These are phyloP conservation scores for Euclidium syriacum DNA, from an alignment of 345 rosid genomes.

Conservation along the genomic window DNA sequence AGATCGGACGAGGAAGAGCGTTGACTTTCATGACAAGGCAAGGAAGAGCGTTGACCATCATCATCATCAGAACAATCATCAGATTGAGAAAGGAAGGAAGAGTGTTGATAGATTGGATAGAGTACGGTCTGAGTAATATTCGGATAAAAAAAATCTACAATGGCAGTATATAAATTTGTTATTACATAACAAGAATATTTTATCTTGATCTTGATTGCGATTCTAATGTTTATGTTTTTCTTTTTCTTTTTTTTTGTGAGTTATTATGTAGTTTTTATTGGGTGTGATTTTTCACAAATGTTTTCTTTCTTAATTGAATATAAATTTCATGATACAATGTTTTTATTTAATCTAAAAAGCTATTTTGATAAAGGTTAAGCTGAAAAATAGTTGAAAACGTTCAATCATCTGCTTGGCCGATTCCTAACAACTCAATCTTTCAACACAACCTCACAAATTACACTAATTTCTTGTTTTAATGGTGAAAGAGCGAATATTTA, in stretches of 20 bases:
- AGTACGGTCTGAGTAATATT: constrained; percentile 52
- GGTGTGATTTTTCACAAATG: constrained; percentile 3
- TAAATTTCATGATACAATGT: too few species aligned
- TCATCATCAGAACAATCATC: constrained; percentile 29
- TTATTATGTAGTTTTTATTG: constrained; percentile 16
- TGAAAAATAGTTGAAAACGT: too few species aligned
- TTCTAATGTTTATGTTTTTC: constrained; percentile 13
- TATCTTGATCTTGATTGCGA: constrained; percentile 22
- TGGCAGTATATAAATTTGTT: constrained; percentile 21
- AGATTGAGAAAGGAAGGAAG: constrained; percentile 76
- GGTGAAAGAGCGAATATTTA: too few species aligned
- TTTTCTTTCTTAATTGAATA: too few species aligned
- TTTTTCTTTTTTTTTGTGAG: background rate
- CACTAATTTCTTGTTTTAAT: too few species aligned
- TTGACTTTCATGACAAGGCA: constrained; percentile 87
- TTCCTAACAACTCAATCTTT: too few species aligned
- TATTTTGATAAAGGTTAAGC: too few species aligned
- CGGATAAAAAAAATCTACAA: background rate
- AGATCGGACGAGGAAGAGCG: constrained; percentile 85
- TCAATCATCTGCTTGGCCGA: too few species aligned
- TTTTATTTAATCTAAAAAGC: too few species aligned
- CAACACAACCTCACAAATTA: too few species aligned
- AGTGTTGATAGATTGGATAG: constrained; percentile 88
- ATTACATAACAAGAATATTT: constrained; percentile 15
- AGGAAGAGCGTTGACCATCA: constrained; percentile 59